Conservation (phyloP, 139 green algal species). For the Closterium sp. region DNA sequence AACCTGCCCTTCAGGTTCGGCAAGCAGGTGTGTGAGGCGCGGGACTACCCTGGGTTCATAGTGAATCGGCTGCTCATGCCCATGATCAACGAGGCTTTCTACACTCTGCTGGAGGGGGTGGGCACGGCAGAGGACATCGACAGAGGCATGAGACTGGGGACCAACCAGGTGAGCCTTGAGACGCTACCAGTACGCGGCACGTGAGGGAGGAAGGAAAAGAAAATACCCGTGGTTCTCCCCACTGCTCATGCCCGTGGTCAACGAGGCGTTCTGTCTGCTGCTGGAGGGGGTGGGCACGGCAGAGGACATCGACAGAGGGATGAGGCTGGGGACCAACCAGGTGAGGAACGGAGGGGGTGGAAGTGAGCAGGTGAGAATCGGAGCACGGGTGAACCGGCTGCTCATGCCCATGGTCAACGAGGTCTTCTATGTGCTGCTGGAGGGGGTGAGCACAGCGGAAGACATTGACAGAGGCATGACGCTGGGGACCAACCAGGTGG, state of each 20-base stretch:
- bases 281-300: constrained; percentile 20
- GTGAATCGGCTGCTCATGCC: constrained; percentile 95
- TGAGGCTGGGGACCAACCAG: constrained; percentile 81
- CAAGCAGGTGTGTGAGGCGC: neutral
- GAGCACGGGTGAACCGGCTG: too few species aligned
- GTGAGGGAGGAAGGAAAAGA: too few species aligned
- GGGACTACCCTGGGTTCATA: constrained; percentile 41
- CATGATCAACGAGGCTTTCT: constrained; percentile 94
- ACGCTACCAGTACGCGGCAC: too few species aligned
- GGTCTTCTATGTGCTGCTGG: too few species aligned
- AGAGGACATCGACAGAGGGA: constrained; percentile 84
- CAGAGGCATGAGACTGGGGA: constrained; percentile 77
- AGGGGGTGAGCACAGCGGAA: too few species aligned
- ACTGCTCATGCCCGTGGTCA: constrained; percentile 95
- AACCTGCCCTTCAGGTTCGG: neutral
- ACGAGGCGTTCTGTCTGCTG: constrained; percentile 77
- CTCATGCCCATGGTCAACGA: too few species aligned
- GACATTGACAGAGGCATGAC: too few species aligned
- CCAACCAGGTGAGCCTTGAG: constrained; percentile 65
- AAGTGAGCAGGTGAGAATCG: too few species aligned
- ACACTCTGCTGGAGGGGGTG: constrained; percentile 37
- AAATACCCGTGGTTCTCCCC: too few species aligned
- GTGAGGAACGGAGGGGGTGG: neutral
- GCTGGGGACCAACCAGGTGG: too few species aligned
- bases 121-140: constrained; percentile 79